These are phyloP conservation scores for Kockiozyma suomiensis DNA, from an alignment of 805 yeast genomes.

Conservation along the genomic window DNA sequence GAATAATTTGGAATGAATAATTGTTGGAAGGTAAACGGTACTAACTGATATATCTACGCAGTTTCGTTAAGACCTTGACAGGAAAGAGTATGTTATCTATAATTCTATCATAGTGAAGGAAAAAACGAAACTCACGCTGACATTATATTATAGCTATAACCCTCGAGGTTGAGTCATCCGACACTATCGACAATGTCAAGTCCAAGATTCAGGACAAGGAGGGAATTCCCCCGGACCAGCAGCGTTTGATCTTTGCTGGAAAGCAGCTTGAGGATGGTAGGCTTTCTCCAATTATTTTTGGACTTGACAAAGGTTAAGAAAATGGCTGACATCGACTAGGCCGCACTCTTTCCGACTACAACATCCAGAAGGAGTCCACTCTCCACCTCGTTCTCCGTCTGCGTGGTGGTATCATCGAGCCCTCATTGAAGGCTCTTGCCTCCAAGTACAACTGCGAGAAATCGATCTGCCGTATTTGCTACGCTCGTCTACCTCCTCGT, in stretches of 20 bases:
- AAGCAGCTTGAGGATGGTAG: slow-evolving; percentile 89
- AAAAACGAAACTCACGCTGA: background rate
- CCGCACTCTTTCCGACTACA: slow-evolving; percentile 98
- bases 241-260: slow-evolving; percentile 99
- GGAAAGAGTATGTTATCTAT: slow-evolving; percentile 40
- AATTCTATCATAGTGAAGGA: background rate
- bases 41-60: slow-evolving; percentile 16
- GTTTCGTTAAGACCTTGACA: slow-evolving; percentile 45
- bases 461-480: slow-evolving; percentile 98
- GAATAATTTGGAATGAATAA: background rate
- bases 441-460: slow-evolving; percentile 99
- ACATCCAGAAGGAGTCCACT: slow-evolving; percentile 99
- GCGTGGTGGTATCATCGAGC: slow-evolving; percentile 99
- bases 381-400: slow-evolving; percentile 93
- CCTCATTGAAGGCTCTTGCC: slow-evolving; percentile 98
- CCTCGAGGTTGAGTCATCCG: slow-evolving; percentile 98
- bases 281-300: background rate
- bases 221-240: slow-evolving; percentile 99
- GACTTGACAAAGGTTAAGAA: too few species aligned
- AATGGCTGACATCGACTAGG: slow-evolving; percentile 49
- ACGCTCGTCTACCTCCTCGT: slow-evolving; percentile 99
- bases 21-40: background rate
- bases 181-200: slow-evolving; percentile 98
- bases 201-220: slow-evolving; percentile 99
- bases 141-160: slow-evolving; percentile 55